Evolutionary conservation across 805 yeast genomes (phyloP).

Genomic region (Candida sithepensis): DNA sequence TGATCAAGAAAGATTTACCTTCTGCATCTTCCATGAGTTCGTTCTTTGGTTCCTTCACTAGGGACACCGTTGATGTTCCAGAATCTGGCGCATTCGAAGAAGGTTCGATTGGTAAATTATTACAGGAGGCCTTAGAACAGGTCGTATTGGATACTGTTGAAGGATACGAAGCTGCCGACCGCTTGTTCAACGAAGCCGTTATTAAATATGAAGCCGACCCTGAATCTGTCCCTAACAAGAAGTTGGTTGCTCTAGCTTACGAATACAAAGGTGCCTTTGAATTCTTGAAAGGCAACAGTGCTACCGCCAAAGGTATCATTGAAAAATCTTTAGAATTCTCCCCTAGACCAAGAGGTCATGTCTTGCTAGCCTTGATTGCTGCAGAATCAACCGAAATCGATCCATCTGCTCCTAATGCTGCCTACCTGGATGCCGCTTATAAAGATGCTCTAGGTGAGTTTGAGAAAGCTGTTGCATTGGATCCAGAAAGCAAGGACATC

Average conservation of each 20-base stretch:
- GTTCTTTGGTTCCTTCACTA: constrained; percentile 81
- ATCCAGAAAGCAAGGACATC: constrained; percentile 73
- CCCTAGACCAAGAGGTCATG: constrained; percentile 80
- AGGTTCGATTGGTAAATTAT: constrained; percentile 59
- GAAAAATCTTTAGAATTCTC: constrained; percentile 58
- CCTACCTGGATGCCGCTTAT: neutral
- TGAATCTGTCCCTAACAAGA: constrained; percentile 31
- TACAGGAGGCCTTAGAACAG: constrained; percentile 62
- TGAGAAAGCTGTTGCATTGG: constrained; percentile 62
- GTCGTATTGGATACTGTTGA: constrained; percentile 45
- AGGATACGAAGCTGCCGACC: constrained; percentile 60
- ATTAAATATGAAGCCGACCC: constrained; percentile 34
- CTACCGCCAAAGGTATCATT: constrained; percentile 60
- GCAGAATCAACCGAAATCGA: constrained; percentile 71
- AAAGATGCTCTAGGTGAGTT: constrained; percentile 62
- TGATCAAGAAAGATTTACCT: constrained; percentile 58
- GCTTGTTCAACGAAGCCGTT: constrained; percentile 56
- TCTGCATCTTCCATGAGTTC: constrained; percentile 81
- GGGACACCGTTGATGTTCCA: constrained; percentile 43
- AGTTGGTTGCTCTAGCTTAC: constrained; percentile 63
- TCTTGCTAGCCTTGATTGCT: constrained; percentile 74
- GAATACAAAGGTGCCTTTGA: constrained; percentile 82
- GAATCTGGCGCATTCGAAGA: constrained; percentile 47
- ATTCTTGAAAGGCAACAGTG: constrained; percentile 74
- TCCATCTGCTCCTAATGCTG: neutral